These are phyloP conservation scores for Parascedosporium putredinis DNA, from an alignment of 2,329 filamentous ascomycete genomes.

Conservation along the genomic window DNA sequence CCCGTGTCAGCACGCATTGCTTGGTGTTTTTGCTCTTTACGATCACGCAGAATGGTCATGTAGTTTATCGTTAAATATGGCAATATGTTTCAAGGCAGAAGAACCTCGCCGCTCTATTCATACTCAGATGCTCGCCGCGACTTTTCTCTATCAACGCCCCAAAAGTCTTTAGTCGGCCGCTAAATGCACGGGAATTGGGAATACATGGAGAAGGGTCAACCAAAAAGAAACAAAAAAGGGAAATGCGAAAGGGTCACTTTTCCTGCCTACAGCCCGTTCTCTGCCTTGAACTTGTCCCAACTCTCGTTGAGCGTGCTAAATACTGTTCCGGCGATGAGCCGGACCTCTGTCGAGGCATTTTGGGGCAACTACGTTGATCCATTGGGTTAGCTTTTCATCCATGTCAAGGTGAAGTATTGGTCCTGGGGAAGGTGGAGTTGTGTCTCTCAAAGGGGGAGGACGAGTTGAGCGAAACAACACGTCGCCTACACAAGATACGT, in stretches of 20 bases:
- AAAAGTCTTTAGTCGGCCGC: not conserved
- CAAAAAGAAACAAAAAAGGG: too few relatives aligned
- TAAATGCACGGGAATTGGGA: not conserved
- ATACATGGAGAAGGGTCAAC: too few relatives aligned
- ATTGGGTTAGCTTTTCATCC: constrained; percentile 9
- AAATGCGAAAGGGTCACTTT: not conserved
- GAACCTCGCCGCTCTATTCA: not conserved
- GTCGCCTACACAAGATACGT: too few relatives aligned
- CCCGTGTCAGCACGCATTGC: too few relatives aligned
- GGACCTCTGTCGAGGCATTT: constrained; percentile 53
- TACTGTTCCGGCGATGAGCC: constrained; percentile 54
- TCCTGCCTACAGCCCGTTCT: constrained; percentile 46
- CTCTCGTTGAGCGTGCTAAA: constrained; percentile 62
- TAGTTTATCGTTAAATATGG: too few relatives aligned
- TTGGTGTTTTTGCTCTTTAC: constrained; percentile 9
- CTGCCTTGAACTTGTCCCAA: constrained; percentile 63
- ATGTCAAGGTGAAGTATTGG: constrained; percentile 9
- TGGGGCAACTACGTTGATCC: constrained; percentile 42
- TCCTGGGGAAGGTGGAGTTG: too few relatives aligned
- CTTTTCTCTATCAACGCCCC: not conserved
- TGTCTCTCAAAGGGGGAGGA: too few relatives aligned
- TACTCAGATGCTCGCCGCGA: not conserved
- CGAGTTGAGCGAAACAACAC: too few relatives aligned
- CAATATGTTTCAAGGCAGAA: too few relatives aligned
- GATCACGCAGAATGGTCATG: too few relatives aligned